phyloP scores from a whole-genome alignment of 768 basidiomycete genomes.

The Pleurotus ostreatus region DNA sequence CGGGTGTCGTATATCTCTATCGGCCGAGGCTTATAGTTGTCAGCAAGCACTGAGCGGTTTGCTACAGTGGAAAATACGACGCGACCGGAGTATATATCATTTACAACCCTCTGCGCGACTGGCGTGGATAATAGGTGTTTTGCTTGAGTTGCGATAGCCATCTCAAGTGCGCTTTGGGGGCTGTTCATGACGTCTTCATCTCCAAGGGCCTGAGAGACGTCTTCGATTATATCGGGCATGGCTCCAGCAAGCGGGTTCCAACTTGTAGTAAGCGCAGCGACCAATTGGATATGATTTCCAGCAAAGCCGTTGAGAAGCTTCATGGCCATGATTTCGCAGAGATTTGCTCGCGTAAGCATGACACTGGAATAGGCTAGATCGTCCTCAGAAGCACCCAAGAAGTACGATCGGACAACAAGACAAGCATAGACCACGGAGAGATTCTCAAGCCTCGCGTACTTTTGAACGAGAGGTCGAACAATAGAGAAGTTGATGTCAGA shows the following conservation, averaged over 20 bases:
- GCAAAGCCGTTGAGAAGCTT: slow-evolving; percentile 79
- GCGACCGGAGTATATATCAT: slow-evolving; percentile 82
- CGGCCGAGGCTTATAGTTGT: slow-evolving; percentile 81
- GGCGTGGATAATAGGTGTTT: slow-evolving; percentile 83
- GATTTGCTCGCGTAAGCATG: slow-evolving; percentile 59
- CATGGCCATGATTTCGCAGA: slow-evolving; percentile 88
- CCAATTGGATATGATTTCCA: slow-evolving; percentile 68
- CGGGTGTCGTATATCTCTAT: slow-evolving; percentile 71
- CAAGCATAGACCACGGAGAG: slow-evolving; percentile 73
- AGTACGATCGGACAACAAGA: slow-evolving; percentile 76
- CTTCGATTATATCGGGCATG: slow-evolving; percentile 56
- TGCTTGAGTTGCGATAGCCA: slow-evolving; percentile 83
- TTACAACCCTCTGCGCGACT: slow-evolving; percentile 82
- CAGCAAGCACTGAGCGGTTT: slow-evolving; percentile 75
- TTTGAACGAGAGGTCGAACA: slow-evolving; percentile 71
- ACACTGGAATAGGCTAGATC: slow-evolving; percentile 79
- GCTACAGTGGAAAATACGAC: slow-evolving; percentile 62
- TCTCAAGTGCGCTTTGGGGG: slow-evolving; percentile 84
- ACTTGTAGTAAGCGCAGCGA: slow-evolving; percentile 72
- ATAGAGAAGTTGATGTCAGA: slow-evolving; percentile 80
- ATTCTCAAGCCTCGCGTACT: slow-evolving; percentile 75
- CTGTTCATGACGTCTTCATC: slow-evolving; percentile 51
- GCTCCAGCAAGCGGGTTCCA: slow-evolving; percentile 88
- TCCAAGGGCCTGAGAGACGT: slow-evolving; percentile 56
- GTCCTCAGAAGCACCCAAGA: slow-evolving; percentile 60